Conservation (phyloP, 805 yeast species). For the Metschnikowia matae region DNA sequence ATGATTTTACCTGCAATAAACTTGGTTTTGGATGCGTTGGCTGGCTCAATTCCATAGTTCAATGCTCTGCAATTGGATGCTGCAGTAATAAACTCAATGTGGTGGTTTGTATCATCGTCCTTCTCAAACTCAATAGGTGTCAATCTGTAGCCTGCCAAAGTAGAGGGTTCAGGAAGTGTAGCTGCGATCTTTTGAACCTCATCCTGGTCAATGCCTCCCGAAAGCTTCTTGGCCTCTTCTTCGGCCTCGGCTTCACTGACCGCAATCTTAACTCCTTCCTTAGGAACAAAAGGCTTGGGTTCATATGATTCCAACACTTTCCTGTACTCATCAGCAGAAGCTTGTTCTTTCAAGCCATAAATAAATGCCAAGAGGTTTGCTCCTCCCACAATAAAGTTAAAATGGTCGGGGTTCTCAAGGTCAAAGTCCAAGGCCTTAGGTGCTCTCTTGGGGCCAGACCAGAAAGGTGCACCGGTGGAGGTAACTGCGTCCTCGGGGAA, state of each 20-base stretch:
- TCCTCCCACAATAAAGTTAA: constrained; percentile 78
- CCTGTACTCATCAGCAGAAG: constrained; percentile 48
- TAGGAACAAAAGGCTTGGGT: constrained; percentile 62
- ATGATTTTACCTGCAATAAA: constrained; percentile 97
- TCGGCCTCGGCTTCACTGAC: constrained; percentile 85
- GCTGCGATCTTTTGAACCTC: constrained; percentile 67
- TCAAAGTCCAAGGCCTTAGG: constrained; percentile 84
- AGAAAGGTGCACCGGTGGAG: constrained; percentile 86
- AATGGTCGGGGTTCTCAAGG: constrained; percentile 69
- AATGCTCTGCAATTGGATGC: constrained; percentile 95
- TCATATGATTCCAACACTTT: constrained; percentile 48
- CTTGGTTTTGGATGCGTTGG: constrained; percentile 86
- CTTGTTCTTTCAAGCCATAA: constrained; percentile 82
- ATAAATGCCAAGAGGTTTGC: constrained; percentile 89
- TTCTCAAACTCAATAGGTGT: constrained; percentile 93
- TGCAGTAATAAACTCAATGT: constrained; percentile 91
- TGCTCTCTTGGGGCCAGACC: constrained; percentile 98
- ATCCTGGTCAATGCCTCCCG: constrained; percentile 50
- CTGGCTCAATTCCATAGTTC: constrained; percentile 84
- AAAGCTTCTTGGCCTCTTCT: constrained; percentile 53
- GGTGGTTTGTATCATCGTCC: constrained; percentile 96
- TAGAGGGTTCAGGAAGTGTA: constrained; percentile 81
- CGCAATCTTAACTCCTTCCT: constrained; percentile 73
- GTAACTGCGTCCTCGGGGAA: constrained; percentile 94
- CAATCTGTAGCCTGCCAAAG: constrained; percentile 83